A percentile compares a stretch with the other conserved stretches of the same genome.
Conservation (phyloP, 192 early-diverging fungal genomes). For the Backusella westeae region DNA sequence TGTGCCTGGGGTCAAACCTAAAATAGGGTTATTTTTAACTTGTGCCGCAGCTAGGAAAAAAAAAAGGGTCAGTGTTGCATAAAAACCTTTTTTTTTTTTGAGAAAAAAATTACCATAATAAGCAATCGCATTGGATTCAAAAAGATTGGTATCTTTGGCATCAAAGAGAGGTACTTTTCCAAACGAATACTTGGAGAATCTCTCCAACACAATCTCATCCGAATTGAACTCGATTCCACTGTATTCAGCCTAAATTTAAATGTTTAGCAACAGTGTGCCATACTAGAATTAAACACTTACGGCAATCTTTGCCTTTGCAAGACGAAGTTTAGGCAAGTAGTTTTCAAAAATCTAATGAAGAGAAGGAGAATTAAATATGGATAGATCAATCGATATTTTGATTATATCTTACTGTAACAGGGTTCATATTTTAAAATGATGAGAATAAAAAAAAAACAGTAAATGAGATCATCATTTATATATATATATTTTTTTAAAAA, state of each 20-base stretch:
- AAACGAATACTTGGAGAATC: not conserved
- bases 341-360: not conserved
- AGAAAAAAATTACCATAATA: slow-evolving; percentile 1
- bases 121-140: not conserved
- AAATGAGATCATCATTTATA: not conserved
- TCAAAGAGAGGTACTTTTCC: not conserved
- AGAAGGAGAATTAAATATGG: not conserved
- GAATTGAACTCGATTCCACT: not conserved
- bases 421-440: not conserved
- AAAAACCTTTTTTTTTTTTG: not conserved
- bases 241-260: not conserved
- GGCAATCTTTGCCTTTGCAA: not conserved
- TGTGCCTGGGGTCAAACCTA: not conserved
- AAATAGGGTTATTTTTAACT: not conserved
- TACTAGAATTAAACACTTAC: not conserved
- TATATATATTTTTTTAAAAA: not conserved
- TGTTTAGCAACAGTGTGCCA: no score
- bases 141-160: not conserved
- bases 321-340: not conserved
- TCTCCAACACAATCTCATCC: not conserved
- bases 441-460: not conserved
- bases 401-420: not conserved
- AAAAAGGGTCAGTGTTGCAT: not conserved
- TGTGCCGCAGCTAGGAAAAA: not conserved
- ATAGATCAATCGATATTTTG: not conserved